phyloP scores from a whole-genome alignment of 106 monocot species.

The Dioscorea alata region DNA sequence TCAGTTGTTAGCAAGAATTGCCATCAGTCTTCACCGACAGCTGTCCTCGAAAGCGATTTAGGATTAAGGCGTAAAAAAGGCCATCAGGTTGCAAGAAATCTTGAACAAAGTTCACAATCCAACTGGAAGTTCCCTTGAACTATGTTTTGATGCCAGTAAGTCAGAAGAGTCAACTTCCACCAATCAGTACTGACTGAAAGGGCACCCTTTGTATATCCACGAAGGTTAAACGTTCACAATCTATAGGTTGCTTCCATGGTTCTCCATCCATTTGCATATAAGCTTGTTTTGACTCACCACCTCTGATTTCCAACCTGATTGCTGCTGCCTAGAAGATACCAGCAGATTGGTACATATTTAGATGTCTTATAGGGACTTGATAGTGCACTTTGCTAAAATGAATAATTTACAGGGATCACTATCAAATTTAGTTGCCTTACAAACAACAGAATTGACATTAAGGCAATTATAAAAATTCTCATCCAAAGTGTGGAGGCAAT shows the following conservation, averaged over 20 bases:
- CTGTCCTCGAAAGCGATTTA: background rate
- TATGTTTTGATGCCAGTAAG: background rate
- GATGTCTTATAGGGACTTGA: background rate
- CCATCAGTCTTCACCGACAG: background rate
- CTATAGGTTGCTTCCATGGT: slow-evolving; percentile 83
- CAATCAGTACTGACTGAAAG: slow-evolving; percentile 65
- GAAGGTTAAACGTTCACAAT: slow-evolving; percentile 56
- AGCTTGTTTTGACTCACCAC: slow-evolving; percentile 59
- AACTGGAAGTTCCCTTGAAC: background rate
- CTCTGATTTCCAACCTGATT: slow-evolving; percentile 78
- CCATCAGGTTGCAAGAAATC: background rate
- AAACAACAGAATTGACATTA: too few species aligned
- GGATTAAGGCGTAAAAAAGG: background rate
- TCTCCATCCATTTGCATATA: slow-evolving; percentile 97
- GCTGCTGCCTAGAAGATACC: slow-evolving; percentile 54
- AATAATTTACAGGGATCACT: too few species aligned
- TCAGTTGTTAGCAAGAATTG: background rate
- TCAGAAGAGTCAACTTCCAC: slow-evolving; percentile 38
- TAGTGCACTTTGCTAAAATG: too few species aligned
- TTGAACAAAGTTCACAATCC: background rate
- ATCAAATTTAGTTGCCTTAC: too few species aligned
- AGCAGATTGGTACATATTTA: background rate
- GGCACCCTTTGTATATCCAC: slow-evolving; percentile 74
- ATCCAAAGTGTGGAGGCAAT: too few species aligned
- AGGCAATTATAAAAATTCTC: too few species aligned